Base-by-base conservation (phyloP, 306 rosid species). In the Carpinus fangiana region DNA sequence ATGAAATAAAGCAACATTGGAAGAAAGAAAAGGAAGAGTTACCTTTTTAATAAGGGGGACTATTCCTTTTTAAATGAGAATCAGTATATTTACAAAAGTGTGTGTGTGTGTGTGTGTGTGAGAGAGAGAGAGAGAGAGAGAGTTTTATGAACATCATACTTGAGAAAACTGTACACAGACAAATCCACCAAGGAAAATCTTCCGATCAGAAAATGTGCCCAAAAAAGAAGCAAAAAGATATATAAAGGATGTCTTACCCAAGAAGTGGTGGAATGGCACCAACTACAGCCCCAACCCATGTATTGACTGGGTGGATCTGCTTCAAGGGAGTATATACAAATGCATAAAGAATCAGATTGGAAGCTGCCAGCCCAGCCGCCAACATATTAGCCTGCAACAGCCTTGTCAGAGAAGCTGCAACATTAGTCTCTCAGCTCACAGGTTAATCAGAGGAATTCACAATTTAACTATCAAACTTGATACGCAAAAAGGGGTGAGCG, bases 241-340 rank as follows among this genome's bases (percentile, higher is more conserved):
- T 28, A 8, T 9, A 28, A 16, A 23, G 55, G 34, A 74, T 4
- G 78, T 65, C 50, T 78, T 92, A 92, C 98, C 98, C 98, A 75
- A 95, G 84, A 84, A 95, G 98, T 77, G 98, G 98, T 23, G 98
- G 98, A 79, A 95, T 91, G 62, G 98, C 98, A 67, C 98, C 98
- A 31, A 95, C 98, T 65, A 95, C 82, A 70, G 98, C 98, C 50
- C 98, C 98, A 75, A 95, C 97, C 98, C 98, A 95, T 50, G 98
- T 90, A 85, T 95, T 95, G 59, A 95, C 86, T 9, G 95, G 97
- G 86, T 95, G 98, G 83, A 95, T 92, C 87, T 90, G 98, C 89
- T 95, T 95, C 80, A 95, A 79, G 2, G 98, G 98, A 54, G 98
- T 95, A 76, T 95, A 95, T 4, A 92, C 87, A 28, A 95, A 95